A percentile compares a stretch with the other conserved stretches of the same genome.
Conservation (phyloP, 2,329 filamentous ascomycete genomes). For the Diaporthe aspalathi region DNA sequence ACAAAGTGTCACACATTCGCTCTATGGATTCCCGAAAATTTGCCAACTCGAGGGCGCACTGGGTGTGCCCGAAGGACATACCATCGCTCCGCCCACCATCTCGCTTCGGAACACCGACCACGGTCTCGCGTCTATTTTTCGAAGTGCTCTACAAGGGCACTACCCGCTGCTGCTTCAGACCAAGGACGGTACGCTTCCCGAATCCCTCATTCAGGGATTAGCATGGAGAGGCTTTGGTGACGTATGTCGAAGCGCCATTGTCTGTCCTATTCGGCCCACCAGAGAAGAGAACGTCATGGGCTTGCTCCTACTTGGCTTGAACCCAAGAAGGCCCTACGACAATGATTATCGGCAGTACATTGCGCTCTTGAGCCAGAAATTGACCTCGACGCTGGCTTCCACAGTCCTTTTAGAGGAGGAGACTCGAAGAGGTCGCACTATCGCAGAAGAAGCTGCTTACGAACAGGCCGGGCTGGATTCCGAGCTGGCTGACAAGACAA, state of each 20-base stretch:
- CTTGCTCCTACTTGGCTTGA: slow-evolving; percentile 76
- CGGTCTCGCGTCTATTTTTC: slow-evolving; percentile 54
- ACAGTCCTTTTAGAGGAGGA: slow-evolving; percentile 79
- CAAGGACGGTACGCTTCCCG: slow-evolving; percentile 66
- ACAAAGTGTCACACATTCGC: slow-evolving; percentile 41
- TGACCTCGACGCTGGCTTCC: slow-evolving; percentile 76
- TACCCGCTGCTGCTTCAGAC: slow-evolving; percentile 56
- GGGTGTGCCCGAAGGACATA: slow-evolving; percentile 57
- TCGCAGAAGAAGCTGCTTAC: slow-evolving; percentile 73
- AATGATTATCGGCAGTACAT: slow-evolving; percentile 78
- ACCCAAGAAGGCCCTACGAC: slow-evolving; percentile 78
- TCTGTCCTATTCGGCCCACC: slow-evolving; percentile 75
- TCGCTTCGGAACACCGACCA: slow-evolving; percentile 51
- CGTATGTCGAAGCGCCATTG: slow-evolving; percentile 71
- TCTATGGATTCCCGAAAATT: slow-evolving; percentile 48
- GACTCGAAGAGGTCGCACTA: slow-evolving; percentile 65
- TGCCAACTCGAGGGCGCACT: slow-evolving; percentile 59
- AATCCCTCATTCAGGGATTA: slow-evolving; percentile 68
- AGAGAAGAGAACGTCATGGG: slow-evolving; percentile 75
- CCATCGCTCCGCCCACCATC: slow-evolving; percentile 53
- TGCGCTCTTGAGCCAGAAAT: slow-evolving; percentile 63
- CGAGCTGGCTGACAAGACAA: slow-evolving; percentile 68
- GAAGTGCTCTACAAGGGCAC: slow-evolving; percentile 51
- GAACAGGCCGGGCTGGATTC: slow-evolving; percentile 75
- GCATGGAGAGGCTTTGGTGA: slow-evolving; percentile 74